These are phyloP conservation scores for Bullera alba DNA, from an alignment of 768 basidiomycete genomes.

Conservation along the genomic window DNA sequence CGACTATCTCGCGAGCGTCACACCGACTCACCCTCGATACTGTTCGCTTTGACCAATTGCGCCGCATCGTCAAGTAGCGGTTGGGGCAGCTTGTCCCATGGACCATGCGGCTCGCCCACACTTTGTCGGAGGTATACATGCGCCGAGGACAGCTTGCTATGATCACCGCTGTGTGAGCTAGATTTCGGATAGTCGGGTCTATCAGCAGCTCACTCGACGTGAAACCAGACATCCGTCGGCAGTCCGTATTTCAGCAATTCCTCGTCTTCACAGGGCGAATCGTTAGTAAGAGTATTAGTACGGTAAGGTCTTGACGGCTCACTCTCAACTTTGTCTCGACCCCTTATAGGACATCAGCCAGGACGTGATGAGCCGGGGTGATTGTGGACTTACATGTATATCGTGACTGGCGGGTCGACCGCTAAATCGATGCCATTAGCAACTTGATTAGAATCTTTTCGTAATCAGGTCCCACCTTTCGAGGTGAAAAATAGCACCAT, in stretches of 20 bases:
- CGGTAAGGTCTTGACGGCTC: slow-evolving; percentile 33
- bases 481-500: slow-evolving; percentile 66
- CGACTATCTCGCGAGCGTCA: background rate
- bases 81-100: slow-evolving; percentile 81
- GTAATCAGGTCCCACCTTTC: slow-evolving; percentile 44
- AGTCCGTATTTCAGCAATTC: slow-evolving; percentile 79
- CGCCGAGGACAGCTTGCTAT: slow-evolving; percentile 67
- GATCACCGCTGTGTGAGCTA: too few relatives aligned
- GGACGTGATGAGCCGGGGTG: too few relatives aligned
- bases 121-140: slow-evolving; percentile 94
- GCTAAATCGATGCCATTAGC: slow-evolving; percentile 42
- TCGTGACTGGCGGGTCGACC: slow-evolving; percentile 57
- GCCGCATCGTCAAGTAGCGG: slow-evolving; percentile 74
- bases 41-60: slow-evolving; percentile 95
- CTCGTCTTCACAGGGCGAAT: slow-evolving; percentile 59
- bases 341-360: slow-evolving; percentile 28
- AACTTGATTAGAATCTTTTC: slow-evolving; percentile 6
- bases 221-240: slow-evolving; percentile 57
- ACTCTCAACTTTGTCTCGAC: slow-evolving; percentile 95
- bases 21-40: slow-evolving; percentile 68
- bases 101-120: slow-evolving; percentile 54
- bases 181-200: background rate
- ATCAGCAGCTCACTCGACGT: slow-evolving; percentile 61
- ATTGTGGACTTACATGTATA: slow-evolving; percentile 65
- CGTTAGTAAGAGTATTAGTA: background rate